Evolutionary conservation across 73 alveolate species (phyloP).

Genomic region (Durusdinium trenchii): DNA sequence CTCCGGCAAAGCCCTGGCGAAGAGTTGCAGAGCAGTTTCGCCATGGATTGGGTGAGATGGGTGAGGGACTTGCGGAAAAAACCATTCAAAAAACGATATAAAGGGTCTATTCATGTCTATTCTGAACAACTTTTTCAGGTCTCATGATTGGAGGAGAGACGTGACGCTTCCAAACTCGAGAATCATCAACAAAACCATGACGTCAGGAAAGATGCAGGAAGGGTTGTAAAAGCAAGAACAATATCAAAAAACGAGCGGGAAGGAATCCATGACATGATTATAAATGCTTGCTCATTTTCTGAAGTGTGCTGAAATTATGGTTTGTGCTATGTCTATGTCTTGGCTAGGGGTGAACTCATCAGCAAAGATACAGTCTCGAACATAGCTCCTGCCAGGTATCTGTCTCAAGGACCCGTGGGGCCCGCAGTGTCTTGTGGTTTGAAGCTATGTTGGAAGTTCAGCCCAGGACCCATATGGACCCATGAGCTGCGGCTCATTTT

Average conservation of each 20-base stretch:
- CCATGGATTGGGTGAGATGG: not conserved
- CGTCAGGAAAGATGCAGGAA: not conserved
- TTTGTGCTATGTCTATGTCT: not conserved
- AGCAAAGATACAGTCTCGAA: too few relatives aligned
- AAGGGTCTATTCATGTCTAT: too few relatives aligned
- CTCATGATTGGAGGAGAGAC: not conserved
- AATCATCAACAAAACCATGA: not conserved
- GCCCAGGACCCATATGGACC: too few relatives aligned
- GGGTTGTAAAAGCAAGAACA: not conserved
- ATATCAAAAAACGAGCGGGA: not conserved
- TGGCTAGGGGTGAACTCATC: too few relatives aligned
- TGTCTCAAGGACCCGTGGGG: not conserved
- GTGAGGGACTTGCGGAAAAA: not conserved
- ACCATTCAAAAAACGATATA: too few relatives aligned
- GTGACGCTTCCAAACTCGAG: not conserved
- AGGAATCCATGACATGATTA: not conserved
- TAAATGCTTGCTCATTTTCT: not conserved
- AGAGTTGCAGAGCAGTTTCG: not conserved
- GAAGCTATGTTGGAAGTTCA: too few relatives aligned
- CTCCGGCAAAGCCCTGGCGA: not conserved
- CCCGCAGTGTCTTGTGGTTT: too few relatives aligned
- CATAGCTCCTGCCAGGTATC: conserved; percentile 18
- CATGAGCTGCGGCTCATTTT: too few relatives aligned
- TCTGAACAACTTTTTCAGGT: too few relatives aligned
- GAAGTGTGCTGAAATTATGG: not conserved